These are phyloP conservation scores for Parascedosporium putredinis DNA, from an alignment of 2,329 filamentous ascomycete species.

Conservation along the genomic window DNA sequence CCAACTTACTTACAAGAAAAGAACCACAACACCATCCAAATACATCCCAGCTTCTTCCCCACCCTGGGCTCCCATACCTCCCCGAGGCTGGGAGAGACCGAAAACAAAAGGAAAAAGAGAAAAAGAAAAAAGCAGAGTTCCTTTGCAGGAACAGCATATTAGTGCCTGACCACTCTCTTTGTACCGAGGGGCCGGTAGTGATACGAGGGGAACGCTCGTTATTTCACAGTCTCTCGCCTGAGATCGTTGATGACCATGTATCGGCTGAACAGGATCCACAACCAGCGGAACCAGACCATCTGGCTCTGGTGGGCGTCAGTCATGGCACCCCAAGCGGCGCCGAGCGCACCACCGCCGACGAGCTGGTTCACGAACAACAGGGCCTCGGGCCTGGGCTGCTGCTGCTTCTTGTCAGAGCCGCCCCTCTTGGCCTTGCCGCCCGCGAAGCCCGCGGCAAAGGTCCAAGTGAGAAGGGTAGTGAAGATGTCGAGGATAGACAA, in stretches of 20 bases:
- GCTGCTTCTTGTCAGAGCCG: constrained; percentile 21
- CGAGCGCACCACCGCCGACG: constrained; percentile 42
- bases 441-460: constrained; percentile 22
- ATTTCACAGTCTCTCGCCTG: constrained; percentile 37
- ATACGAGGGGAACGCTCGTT: not conserved
- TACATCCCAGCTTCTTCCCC: not conserved
- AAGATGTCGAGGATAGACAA: constrained; percentile 63
- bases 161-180: no score
- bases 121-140: no score
- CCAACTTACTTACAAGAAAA: constrained; percentile 2
- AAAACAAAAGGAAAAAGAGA: no score
- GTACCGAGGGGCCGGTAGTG: no score
- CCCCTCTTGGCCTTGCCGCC: constrained; percentile 12
- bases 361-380: constrained; percentile 65
- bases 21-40: not conserved
- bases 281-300: constrained; percentile 98
- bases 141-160: no score
- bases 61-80: no score
- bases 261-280: constrained; percentile 81
- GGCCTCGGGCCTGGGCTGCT: constrained; percentile 34
- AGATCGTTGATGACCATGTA: constrained; percentile 97
- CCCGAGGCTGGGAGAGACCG: no score
- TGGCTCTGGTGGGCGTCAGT: constrained; percentile 82
- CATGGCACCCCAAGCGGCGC: constrained; percentile 73
- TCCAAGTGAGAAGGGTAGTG: constrained; percentile 53